phyloP scores from a whole-genome alignment of 202 grass and related monocot genomes.

The Schoenoplectus triqueter region DNA sequence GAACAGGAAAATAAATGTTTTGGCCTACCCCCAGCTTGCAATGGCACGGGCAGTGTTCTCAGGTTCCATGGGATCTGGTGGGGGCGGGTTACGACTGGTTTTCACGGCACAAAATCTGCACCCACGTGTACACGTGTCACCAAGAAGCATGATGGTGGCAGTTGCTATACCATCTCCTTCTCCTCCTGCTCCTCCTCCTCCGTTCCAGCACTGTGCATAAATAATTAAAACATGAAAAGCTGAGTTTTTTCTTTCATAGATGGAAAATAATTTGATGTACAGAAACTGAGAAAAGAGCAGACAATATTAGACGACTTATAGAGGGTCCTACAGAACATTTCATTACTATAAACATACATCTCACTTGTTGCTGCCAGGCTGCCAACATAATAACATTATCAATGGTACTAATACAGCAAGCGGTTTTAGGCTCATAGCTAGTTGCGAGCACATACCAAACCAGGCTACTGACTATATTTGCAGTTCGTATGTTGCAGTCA shows the following conservation, averaged over 20 bases:
- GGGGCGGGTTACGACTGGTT: conserved; percentile 68
- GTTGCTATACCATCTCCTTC: conserved; percentile 87
- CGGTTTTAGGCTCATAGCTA: too few relatives aligned
- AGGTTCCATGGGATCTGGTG: conserved; percentile 65
- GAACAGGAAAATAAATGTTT: neutral
- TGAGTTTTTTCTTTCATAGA: neutral
- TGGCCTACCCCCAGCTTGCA: conserved; percentile 71
- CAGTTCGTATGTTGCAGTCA: neutral
- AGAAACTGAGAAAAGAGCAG: neutral
- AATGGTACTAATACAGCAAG: neutral
- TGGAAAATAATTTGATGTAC: neutral
- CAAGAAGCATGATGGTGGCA: conserved; percentile 91
- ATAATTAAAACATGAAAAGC: neutral
- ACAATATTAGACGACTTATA: neutral
- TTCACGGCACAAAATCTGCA: conserved; percentile 92
- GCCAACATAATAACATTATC: neutral
- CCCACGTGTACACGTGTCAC: conserved; percentile 87
- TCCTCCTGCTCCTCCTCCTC: conserved; percentile 74
- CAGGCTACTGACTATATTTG: neutral
- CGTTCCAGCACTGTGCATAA: conserved; percentile 76
- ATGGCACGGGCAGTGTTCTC: conserved; percentile 75
- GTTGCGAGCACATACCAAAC: neutral
- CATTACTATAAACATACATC: too few relatives aligned
- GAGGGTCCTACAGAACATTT: neutral
- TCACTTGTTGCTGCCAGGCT: neutral